Conservation (phyloP, 2,329 filamentous ascomycete species). For the Arthrinium phaeospermum region DNA sequence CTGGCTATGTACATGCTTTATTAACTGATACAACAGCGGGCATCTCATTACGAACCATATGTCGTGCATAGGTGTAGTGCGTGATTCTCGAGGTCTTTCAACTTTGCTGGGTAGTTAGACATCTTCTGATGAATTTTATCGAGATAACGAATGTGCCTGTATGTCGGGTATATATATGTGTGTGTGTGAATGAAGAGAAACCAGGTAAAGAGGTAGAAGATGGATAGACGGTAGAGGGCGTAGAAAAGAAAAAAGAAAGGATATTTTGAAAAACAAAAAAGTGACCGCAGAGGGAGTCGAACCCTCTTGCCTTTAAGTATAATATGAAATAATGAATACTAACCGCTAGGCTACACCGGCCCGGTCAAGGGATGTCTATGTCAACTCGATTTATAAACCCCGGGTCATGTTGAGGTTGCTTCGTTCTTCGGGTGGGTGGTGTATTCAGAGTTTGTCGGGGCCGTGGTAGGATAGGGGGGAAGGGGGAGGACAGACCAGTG, state of each 20-base stretch:
- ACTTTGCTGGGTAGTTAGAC: too few species aligned
- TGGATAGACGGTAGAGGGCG: background rate
- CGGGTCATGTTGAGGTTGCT: background rate
- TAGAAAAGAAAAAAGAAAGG: background rate
- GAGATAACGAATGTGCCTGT: too few species aligned
- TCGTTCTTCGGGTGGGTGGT: background rate
- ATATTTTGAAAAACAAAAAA: background rate
- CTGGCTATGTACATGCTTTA: too few species aligned
- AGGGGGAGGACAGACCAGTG: background rate
- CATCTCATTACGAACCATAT: too few species aligned
- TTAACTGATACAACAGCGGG: too few species aligned
- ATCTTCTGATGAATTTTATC: too few species aligned
- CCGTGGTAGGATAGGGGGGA: background rate
- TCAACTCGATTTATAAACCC: too few species aligned
- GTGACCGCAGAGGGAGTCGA: constrained; percentile 8
- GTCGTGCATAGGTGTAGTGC: too few species aligned
- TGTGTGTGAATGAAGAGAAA: background rate
- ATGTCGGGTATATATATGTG: background rate
- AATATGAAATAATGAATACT: background rate
- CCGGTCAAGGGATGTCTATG: background rate
- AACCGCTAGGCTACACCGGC: background rate
- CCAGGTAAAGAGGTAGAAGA: background rate
- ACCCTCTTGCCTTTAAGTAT: constrained; percentile 6
- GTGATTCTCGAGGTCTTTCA: too few species aligned
- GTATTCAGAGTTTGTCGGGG: background rate